Percentiles rank a stretch among this genome's conserved stretches.
These are phyloP conservation scores for Ophiocordyceps robertsii DNA, from an alignment of 2,329 filamentous ascomycete genomes.

Conservation along the genomic window DNA sequence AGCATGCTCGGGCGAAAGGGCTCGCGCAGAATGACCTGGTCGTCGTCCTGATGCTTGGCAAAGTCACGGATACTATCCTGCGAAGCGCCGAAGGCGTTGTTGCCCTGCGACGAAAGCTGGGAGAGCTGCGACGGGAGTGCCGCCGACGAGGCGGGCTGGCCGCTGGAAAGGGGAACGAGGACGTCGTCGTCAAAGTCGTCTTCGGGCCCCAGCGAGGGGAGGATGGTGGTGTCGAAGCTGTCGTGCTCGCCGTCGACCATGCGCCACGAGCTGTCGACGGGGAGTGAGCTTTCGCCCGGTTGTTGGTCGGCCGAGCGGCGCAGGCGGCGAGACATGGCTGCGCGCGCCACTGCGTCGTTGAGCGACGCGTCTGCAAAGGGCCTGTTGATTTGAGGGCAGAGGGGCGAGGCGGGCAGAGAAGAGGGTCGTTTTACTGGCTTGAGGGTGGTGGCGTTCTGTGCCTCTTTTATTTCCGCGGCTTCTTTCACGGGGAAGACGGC, in stretches of 20 bases:
- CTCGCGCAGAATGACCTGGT: conserved; percentile 38
- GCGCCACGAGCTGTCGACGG: conserved; percentile 44
- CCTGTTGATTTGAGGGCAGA: not conserved
- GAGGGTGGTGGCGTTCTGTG: too few relatives aligned
- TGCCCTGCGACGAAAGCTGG: conserved; percentile 12
- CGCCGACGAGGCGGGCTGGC: conserved; percentile 14
- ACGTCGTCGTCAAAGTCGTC: conserved; percentile 23
- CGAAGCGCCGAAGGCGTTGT: conserved; percentile 28
- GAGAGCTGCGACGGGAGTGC: conserved; percentile 32
- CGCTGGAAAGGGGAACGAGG: conserved; percentile 23
- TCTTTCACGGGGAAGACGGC: too few relatives aligned
- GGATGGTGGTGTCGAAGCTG: conserved; percentile 43
- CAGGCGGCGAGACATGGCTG: conserved; percentile 2
- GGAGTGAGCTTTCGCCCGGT: conserved; percentile 15
- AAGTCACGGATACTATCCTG: conserved; percentile 45
- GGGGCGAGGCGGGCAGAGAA: not conserved
- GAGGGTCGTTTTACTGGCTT: too few relatives aligned
- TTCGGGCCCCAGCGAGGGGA: conserved; percentile 27
- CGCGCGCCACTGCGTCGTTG: not conserved
- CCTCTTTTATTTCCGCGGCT: too few relatives aligned
- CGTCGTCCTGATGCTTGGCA: conserved; percentile 37
- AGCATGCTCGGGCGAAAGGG: conserved; percentile 42
- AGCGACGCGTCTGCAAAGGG: not conserved
- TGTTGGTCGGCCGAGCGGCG: conserved; percentile 1
- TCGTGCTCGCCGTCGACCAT: conserved; percentile 48